Evolutionary conservation across 148 eudicot species (phyloP).

Genomic region (Rhododendron kiyosumense): DNA sequence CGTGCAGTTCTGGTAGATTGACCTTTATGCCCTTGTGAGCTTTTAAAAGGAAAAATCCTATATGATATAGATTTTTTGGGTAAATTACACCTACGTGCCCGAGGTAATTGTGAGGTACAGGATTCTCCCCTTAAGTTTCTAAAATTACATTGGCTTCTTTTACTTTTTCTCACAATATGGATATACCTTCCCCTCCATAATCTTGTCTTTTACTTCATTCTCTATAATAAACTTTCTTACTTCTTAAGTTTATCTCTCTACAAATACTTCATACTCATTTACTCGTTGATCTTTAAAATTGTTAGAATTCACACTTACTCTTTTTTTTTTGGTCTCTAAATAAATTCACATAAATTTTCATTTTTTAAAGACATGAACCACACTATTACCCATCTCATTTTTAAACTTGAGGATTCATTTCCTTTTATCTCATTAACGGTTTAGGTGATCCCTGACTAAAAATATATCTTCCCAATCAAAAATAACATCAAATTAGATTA

Average conservation of each 20-base stretch:
- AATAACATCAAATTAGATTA: not conserved
- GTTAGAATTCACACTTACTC: not conserved
- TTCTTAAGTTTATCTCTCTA: not conserved
- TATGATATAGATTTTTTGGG: not conserved
- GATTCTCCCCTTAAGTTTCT: not conserved
- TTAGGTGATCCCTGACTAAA: not conserved
- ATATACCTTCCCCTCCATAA: not conserved
- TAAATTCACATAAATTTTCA: not conserved
- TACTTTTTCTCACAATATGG: not conserved
- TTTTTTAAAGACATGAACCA: not conserved
- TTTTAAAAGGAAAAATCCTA: not conserved
- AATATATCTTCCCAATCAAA: not conserved
- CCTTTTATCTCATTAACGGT: not conserved
- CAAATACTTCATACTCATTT: not conserved
- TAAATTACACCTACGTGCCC: not conserved
- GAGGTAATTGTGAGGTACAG: not conserved
- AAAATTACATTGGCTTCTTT: not conserved
- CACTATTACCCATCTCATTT: not conserved
- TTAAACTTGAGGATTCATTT: not conserved
- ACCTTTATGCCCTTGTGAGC: not conserved
- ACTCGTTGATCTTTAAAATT: not conserved
- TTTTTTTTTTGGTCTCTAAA: not conserved
- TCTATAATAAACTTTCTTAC: not conserved
- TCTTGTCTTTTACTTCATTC: not conserved
- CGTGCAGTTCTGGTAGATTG: not conserved